phyloP scores from a whole-genome alignment of 2,329 filamentous ascomycete genomes.

The Plectosphaerella plurivora region DNA sequence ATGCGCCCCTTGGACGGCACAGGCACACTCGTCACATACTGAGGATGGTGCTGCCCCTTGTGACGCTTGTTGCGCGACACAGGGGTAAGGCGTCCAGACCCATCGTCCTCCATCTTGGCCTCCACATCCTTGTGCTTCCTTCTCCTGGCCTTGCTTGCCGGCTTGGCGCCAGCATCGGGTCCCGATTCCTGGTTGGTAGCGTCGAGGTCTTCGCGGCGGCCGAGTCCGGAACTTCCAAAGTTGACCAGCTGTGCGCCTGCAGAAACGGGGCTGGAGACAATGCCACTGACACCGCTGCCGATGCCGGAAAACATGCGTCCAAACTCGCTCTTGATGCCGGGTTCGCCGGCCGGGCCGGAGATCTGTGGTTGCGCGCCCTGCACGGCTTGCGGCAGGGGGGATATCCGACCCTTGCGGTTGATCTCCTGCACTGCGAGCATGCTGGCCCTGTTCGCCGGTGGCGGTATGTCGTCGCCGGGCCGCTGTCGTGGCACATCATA shows the following conservation, averaged over 20 bases:
- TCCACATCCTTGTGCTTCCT: constrained; percentile 78
- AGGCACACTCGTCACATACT: neutral
- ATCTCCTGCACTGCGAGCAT: constrained; percentile 77
- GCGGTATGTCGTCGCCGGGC: constrained; percentile 36
- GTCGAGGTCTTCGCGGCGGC: constrained; percentile 50
- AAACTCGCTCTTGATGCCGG: constrained; percentile 91
- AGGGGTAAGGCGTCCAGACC: constrained; percentile 57
- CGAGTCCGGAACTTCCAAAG: constrained; percentile 38
- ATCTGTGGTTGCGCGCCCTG: constrained; percentile 84
- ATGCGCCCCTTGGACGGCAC: too few relatives aligned
- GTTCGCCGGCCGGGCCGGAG: constrained; percentile 73
- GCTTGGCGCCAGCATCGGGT: constrained; percentile 34
- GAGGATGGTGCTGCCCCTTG: constrained; percentile 54
- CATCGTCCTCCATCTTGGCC: constrained; percentile 60
- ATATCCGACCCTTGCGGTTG: constrained; percentile 77
- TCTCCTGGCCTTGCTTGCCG: constrained; percentile 48
- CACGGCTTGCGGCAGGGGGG: constrained; percentile 87
- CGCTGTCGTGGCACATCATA: constrained; percentile 39
- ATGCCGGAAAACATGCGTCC: constrained; percentile 96
- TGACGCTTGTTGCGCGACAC: constrained; percentile 57
- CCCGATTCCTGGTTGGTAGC: constrained; percentile 37
- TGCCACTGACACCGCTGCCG: constrained; percentile 51
- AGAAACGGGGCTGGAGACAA: constrained; percentile 48
- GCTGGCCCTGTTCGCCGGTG: constrained; percentile 45
- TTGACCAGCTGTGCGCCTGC: constrained; percentile 33